phyloP scores from a whole-genome alignment of 1,284 basidiomycete species.

The Microstroma glucosiphilum region DNA sequence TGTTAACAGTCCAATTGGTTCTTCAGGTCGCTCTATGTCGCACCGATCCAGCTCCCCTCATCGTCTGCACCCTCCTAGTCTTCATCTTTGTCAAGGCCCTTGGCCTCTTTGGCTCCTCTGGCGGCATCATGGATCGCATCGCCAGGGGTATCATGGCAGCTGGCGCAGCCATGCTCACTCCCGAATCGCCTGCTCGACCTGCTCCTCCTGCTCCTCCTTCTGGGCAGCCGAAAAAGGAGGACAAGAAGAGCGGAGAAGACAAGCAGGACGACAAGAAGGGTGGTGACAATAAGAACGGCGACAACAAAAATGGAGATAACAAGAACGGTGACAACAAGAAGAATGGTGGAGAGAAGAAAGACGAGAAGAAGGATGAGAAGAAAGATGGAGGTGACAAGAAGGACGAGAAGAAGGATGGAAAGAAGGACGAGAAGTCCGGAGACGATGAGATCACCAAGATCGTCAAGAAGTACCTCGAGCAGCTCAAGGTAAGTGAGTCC shows the following conservation, averaged over 20 bases:
- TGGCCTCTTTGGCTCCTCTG: not conserved
- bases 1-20: not conserved
- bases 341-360: not conserved
- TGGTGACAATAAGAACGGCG: too few relatives aligned
- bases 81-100: not conserved
- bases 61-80: conserved; percentile 2
- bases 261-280: too few relatives aligned
- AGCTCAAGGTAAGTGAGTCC: conserved; percentile 1
- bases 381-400: not conserved
- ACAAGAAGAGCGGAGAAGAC: not conserved
- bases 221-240: not conserved
- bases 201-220: not conserved
- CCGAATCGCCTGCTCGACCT: not conserved
- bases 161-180: not conserved
- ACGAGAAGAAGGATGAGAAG: conserved; percentile 5
- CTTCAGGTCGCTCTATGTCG: not conserved
- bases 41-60: not conserved
- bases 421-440: conserved; percentile 17
- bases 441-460: conserved; percentile 14
- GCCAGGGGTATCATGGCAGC: not conserved
- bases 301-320: not conserved
- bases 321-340: conserved; percentile 3
- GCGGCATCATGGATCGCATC: not conserved
- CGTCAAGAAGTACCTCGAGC: conserved; percentile 2
- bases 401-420: conserved; percentile 14